phyloP scores from a whole-genome alignment of 73 alveolate species.

The Blepharisma japonicum region DNA sequence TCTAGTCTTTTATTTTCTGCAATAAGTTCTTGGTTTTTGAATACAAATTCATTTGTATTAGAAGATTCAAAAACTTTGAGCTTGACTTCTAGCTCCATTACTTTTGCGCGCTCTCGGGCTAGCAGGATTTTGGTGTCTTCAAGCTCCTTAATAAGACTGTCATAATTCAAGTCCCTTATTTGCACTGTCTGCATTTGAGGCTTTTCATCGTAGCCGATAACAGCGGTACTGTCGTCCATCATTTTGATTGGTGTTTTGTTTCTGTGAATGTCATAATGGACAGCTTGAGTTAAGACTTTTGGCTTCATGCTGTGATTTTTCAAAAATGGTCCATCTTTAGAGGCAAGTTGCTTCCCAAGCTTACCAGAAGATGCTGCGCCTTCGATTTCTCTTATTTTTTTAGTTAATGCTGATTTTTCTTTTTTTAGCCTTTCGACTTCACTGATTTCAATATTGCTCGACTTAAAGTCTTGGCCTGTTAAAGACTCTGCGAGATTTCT shows the following conservation, averaged over 20 bases:
- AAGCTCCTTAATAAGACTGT: not conserved
- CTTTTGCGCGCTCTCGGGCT: not conserved
- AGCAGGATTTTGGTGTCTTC: not conserved
- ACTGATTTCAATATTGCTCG: not conserved
- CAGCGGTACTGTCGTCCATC: not conserved
- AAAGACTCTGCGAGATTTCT: slow-evolving; percentile 8
- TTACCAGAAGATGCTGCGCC: not conserved
- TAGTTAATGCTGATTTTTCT: not conserved
- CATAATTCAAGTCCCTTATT: not conserved
- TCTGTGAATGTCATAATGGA: not conserved
- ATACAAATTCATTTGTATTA: slow-evolving; percentile 28
- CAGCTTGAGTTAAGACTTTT: slow-evolving; percentile 1
- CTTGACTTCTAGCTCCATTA: slow-evolving; percentile 8
- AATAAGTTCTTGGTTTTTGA: slow-evolving; percentile 31
- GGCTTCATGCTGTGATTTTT: slow-evolving; percentile 10
- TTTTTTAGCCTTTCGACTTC: not conserved
- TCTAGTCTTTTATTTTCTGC: slow-evolving; percentile 25
- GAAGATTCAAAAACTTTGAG: not conserved
- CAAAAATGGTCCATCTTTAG: not conserved
- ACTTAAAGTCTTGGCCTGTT: slow-evolving; percentile 27
- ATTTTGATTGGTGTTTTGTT: not conserved
- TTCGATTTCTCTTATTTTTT: not conserved
- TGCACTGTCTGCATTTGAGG: not conserved
- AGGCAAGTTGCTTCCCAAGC: not conserved
- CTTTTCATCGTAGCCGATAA: not conserved